Percentiles rank a stretch among this genome's conserved stretches.
phyloP scores from a whole-genome alignment of 83 land plant genomes.

The Picea abies region DNA sequence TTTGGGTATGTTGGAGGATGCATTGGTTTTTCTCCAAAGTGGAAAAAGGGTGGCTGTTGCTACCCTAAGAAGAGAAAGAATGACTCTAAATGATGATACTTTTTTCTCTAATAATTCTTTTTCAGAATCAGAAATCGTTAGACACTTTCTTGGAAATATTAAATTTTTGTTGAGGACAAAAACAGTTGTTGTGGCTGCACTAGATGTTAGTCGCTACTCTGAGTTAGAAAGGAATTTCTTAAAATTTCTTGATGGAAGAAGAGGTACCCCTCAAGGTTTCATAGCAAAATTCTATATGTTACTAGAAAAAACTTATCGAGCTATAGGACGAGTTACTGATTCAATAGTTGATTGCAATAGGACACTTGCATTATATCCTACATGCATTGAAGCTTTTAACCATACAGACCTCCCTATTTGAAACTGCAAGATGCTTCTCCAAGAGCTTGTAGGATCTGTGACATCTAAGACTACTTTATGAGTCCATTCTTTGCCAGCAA shows the following conservation, averaged over 20 bases:
- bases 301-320: slow-evolving; percentile 45
- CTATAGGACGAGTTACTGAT: slow-evolving; percentile 56
- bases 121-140: slow-evolving; percentile 32
- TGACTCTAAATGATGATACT: slow-evolving; percentile 53
- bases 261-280: slow-evolving; percentile 55
- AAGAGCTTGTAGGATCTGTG: slow-evolving; percentile 70
- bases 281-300: slow-evolving; percentile 58
- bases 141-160: slow-evolving; percentile 58
- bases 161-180: slow-evolving; percentile 69
- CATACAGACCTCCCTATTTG: slow-evolving; percentile 52
- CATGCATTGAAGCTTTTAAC: slow-evolving; percentile 51
- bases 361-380: slow-evolving; percentile 58
- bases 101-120: slow-evolving; percentile 25
- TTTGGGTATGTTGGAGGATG: slow-evolving; percentile 79
- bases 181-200: slow-evolving; percentile 56
- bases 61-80: slow-evolving; percentile 59
- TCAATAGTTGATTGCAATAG: slow-evolving; percentile 70
- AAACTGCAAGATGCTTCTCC: slow-evolving; percentile 48
- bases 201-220: slow-evolving; percentile 60
- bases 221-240: slow-evolving; percentile 69
- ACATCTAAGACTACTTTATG: slow-evolving; percentile 69
- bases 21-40: slow-evolving; percentile 68
- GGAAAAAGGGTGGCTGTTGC: slow-evolving; percentile 64
- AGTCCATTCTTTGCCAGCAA: slow-evolving; percentile 59
- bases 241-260: too few relatives aligned